A percentile compares a stretch with the other conserved stretches of the same genome.
phyloP scores from a whole-genome alignment of 305 asterid species.

The Euphrasia arctica region DNA sequence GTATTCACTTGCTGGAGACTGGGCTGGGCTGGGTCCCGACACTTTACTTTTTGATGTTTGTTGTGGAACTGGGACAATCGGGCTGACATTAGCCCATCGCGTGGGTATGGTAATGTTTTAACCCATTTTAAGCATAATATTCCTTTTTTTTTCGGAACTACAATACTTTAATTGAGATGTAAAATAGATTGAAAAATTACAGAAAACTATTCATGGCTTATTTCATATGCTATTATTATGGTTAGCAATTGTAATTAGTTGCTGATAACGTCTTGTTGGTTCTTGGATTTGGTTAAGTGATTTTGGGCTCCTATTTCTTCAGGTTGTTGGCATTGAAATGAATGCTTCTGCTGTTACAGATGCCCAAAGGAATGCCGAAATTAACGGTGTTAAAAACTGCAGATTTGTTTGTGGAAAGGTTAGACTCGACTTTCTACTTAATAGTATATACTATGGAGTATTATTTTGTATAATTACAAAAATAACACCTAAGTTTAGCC shows the following conservation, averaged over 20 bases:
- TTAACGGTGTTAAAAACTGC: slow-evolving; percentile 80
- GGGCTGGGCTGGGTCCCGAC: slow-evolving; percentile 91
- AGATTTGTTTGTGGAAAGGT: slow-evolving; percentile 96
- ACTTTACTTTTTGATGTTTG: slow-evolving; percentile 89
- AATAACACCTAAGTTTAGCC: too few relatives aligned
- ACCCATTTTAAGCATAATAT: slow-evolving; percentile 27
- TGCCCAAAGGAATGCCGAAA: slow-evolving; percentile 89
- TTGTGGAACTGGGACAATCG: slow-evolving; percentile 98
- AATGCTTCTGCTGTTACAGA: slow-evolving; percentile 94
- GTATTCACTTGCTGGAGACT: slow-evolving; percentile 94
- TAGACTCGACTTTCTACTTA: slow-evolving; percentile 14
- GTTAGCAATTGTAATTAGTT: not conserved
- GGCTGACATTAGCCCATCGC: slow-evolving; percentile 81
- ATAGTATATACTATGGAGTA: too few relatives aligned
- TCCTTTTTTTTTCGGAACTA: not conserved
- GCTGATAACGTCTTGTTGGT: slow-evolving; percentile 11
- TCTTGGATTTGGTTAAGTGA: slow-evolving; percentile 8
- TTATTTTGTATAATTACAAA: too few relatives aligned
- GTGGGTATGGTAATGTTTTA: slow-evolving; percentile 95
- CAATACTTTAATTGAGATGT: slow-evolving; percentile 5
- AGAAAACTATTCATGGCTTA: not conserved
- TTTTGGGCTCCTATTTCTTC: slow-evolving; percentile 25
- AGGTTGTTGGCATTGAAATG: slow-evolving; percentile 99
- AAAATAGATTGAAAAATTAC: not conserved
- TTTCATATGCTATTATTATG: not conserved